These are phyloP conservation scores for Conticribra guillardii DNA, from an alignment of 108 stramenopile species.

Conservation along the genomic window DNA sequence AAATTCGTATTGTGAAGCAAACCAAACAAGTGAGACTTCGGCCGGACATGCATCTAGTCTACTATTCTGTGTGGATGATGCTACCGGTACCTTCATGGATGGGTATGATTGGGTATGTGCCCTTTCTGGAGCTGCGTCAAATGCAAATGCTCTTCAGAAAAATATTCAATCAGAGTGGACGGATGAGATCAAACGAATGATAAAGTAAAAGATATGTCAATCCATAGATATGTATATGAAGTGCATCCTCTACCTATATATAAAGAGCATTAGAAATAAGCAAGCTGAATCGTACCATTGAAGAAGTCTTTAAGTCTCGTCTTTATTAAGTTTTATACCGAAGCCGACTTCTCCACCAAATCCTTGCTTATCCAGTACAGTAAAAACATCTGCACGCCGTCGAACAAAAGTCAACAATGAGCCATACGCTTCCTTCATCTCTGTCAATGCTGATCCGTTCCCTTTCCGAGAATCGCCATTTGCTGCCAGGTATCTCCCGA, in stretches of 20 bases:
- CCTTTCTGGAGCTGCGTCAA: constrained; percentile 3
- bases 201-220: constrained; percentile 1
- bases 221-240: too few species aligned
- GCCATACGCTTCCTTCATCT: constrained; percentile 53
- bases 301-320: background rate
- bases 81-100: constrained; percentile 33
- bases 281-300: too few species aligned
- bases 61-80: constrained; percentile 40
- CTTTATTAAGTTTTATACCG: constrained; percentile 8
- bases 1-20: background rate
- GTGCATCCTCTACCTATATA: too few species aligned
- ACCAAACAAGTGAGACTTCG: background rate
- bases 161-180: constrained; percentile 16
- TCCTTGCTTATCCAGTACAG: constrained; percentile 26
- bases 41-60: background rate
- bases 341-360: constrained; percentile 18
- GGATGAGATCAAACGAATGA: background rate
- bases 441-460: constrained; percentile 46
- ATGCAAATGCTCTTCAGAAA: constrained; percentile 7
- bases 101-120: constrained; percentile 43
- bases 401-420: constrained; percentile 37
- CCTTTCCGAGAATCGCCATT: constrained; percentile 41
- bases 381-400: constrained; percentile 18
- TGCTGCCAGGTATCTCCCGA: constrained; percentile 73
- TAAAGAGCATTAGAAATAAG: too few species aligned